Base-by-base conservation (phyloP, 805 yeast species). In the Sugiyamaella valdiviana region DNA sequence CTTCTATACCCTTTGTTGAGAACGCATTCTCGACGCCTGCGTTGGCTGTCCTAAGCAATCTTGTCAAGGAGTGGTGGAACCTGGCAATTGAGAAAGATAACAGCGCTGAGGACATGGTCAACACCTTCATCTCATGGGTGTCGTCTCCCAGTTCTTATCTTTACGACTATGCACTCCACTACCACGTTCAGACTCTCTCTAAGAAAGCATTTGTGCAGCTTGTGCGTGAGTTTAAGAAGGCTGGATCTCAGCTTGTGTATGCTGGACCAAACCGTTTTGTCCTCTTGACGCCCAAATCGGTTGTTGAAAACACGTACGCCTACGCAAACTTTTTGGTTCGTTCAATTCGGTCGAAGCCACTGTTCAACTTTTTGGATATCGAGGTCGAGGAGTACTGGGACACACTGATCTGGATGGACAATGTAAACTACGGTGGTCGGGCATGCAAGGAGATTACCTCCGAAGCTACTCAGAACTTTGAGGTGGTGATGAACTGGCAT, bases 31-130 rank as follows among this genome's bases (percentile, higher is more conserved):
- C 90, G 9, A 75, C 81, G 0, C 78, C 85, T 0, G 85, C 96
- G 2, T 70, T 93, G 52, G 64, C 72, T 7, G 83, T 83, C 1
- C 71, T 93, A 48, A 77, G 95, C 60, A 64, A 74, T 6, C 70
- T 93, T 76, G 84, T 93, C 10, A 87, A 84, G 58, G 80, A 75
- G 26, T 88, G 96, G 96, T 91, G 97, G 96, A 95, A 88, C 59
- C 84, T 81, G 59, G 97, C 96, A 0, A 67, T 85, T 48, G 70
- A 71, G 17, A 79, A 78, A 48, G 77, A 83, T 56, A 56, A 71
- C 6, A 80, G 82, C 51, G 96, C 96, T 0, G 97, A 90, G 63
- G 71, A 85, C 1, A 76, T 90, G 77, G 83, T 89, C 52, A 86
- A 86, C 57, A 76, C 80, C 22, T 80, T 91, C 62, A 84, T 86